phyloP scores from a whole-genome alignment of 108 stramenopile genomes.

The Cyclotella sp. region DNA sequence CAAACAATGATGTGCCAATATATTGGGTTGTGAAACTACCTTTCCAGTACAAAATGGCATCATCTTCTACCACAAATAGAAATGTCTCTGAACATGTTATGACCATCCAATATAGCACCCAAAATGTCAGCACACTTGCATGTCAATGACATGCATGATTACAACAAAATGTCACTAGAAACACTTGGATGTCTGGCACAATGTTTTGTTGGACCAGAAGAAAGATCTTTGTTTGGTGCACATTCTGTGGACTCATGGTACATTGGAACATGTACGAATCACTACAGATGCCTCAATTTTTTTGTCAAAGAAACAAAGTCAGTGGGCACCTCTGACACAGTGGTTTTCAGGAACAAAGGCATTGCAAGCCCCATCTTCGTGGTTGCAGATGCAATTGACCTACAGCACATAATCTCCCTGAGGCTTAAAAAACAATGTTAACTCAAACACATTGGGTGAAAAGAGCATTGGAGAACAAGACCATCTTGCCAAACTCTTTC shows the following conservation, averaged over 20 bases:
- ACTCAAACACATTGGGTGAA: background rate
- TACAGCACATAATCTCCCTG: background rate
- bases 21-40: background rate
- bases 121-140: background rate
- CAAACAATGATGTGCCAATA: background rate
- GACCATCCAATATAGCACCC: background rate
- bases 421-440: background rate
- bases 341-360: background rate
- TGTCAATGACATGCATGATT: background rate
- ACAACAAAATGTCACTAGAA: background rate
- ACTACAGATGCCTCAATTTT: background rate
- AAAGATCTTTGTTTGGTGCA: background rate
- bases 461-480: background rate
- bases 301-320: background rate
- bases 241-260: background rate
- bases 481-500: background rate
- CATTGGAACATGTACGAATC: background rate
- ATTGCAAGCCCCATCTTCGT: background rate
- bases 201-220: background rate
- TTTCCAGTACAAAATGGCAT: background rate
- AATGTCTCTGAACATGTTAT: background rate
- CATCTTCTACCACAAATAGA: constrained; percentile 5
- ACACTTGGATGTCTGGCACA: background rate
- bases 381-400: background rate
- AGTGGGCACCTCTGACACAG: background rate